Conservation (phyloP, 2,329 filamentous ascomycete genomes). For the Herpomyces periplanetae region DNA sequence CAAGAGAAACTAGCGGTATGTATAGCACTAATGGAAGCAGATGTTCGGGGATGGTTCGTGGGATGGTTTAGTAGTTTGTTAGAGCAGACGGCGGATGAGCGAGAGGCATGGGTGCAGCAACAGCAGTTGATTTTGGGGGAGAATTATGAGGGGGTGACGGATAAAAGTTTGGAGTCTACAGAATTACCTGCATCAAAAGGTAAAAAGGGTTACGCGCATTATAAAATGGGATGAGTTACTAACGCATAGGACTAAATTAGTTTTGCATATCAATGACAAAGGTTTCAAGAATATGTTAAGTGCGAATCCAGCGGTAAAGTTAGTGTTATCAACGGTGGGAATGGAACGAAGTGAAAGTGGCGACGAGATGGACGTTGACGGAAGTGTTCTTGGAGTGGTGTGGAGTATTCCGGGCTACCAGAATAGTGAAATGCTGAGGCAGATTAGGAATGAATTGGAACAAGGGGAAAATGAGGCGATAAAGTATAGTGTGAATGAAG, state of each 20-base stretch:
- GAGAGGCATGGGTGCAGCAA: slow-evolving; percentile 39
- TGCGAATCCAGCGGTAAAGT: too few species aligned
- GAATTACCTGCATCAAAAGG: background rate
- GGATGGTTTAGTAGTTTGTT: slow-evolving; percentile 42
- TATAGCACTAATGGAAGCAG: slow-evolving; percentile 38
- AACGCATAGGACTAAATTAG: background rate
- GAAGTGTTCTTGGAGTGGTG: too few species aligned
- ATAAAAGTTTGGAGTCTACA: background rate
- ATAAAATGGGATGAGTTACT: background rate
- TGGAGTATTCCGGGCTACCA: too few species aligned
- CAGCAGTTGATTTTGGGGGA: slow-evolving; percentile 20
- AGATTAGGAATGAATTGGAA: too few species aligned
- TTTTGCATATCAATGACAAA: background rate
- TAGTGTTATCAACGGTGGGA: too few species aligned
- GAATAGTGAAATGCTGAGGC: too few species aligned
- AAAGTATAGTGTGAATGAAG: slow-evolving; percentile 4
- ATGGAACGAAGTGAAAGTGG: too few species aligned
- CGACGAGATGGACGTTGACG: too few species aligned
- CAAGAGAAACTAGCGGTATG: slow-evolving; percentile 39
- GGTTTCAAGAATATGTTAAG: slow-evolving; percentile 3
- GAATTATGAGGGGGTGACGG: slow-evolving; percentile 7
- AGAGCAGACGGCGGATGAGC: slow-evolving; percentile 23
- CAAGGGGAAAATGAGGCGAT: too few species aligned
- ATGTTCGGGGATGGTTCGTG: slow-evolving; percentile 32
- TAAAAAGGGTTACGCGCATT: background rate